Percentiles rank a stretch among this genome's conserved stretches.
Evolutionary conservation across 257 asterid genomes (phyloP).

Genomic region (Echium plantagineum): DNA sequence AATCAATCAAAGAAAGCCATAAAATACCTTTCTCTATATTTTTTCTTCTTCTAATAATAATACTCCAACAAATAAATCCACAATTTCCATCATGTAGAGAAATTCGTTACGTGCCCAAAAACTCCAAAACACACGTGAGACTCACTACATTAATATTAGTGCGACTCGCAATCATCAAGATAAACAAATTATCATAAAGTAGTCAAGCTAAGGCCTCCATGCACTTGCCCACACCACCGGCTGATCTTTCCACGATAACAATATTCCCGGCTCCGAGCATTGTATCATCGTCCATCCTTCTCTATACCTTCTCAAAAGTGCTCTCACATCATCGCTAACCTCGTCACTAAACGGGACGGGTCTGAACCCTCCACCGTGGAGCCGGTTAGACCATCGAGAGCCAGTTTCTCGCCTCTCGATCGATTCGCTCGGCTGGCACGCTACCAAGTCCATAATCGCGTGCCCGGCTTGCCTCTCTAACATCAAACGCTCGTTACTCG

Average conservation of each 20-base stretch:
- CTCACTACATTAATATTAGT: background rate
- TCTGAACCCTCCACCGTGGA: slow-evolving; percentile 32
- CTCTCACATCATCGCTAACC: slow-evolving; percentile 60
- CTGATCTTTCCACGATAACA: slow-evolving; percentile 76
- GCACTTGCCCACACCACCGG: slow-evolving; percentile 82
- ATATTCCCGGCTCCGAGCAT: slow-evolving; percentile 29
- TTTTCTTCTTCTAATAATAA: background rate
- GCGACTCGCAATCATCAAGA: background rate
- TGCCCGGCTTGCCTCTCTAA: slow-evolving; percentile 71
- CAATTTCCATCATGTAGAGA: background rate
- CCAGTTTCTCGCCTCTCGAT: slow-evolving; percentile 66
- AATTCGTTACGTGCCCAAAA: background rate
- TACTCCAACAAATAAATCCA: background rate
- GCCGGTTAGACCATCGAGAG: slow-evolving; percentile 55
- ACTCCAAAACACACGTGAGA: background rate
- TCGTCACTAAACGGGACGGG: slow-evolving; percentile 47
- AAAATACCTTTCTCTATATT: background rate
- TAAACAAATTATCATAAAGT: too few species aligned
- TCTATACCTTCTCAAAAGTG: slow-evolving; percentile 61
- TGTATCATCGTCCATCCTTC: slow-evolving; percentile 56
- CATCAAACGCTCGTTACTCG: slow-evolving; percentile 72
- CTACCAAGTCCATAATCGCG: slow-evolving; percentile 68
- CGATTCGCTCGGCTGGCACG: slow-evolving; percentile 26
- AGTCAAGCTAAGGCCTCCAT: slow-evolving; percentile 84
- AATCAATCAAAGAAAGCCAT: background rate